These are phyloP conservation scores for Talaromyces wortmannii DNA, from an alignment of 495 filamentous ascomycete genomes.

Conservation along the genomic window DNA sequence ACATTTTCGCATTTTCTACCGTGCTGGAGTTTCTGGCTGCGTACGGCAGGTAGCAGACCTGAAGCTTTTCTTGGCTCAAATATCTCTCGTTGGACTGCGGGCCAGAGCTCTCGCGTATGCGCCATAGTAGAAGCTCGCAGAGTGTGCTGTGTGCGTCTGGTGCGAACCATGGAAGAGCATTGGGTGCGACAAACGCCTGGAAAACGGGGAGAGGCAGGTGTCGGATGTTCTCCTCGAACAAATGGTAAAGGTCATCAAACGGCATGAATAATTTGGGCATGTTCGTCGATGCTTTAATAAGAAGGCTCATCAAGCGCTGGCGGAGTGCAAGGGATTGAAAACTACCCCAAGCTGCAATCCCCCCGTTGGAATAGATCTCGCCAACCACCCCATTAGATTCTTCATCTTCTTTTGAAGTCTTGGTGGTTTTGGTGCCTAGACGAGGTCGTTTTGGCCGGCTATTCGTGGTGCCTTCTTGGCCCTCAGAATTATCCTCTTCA, in stretches of 20 bases:
- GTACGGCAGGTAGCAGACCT: slow-evolving; percentile 64
- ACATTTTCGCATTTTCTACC: slow-evolving; percentile 76
- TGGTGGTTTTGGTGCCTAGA: slow-evolving; percentile 16
- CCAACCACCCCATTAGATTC: slow-evolving; percentile 2
- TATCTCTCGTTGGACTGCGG: slow-evolving; percentile 39
- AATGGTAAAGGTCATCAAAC: slow-evolving; percentile 56
- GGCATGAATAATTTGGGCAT: slow-evolving; percentile 39
- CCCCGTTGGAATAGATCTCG: slow-evolving; percentile 10
- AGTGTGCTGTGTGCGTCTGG: slow-evolving; percentile 50
- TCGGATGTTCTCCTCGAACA: slow-evolving; percentile 57
- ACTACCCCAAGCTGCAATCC: slow-evolving; percentile 37
- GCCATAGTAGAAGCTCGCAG: slow-evolving; percentile 55
- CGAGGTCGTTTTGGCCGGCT: slow-evolving; percentile 26
- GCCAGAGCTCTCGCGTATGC: slow-evolving; percentile 52
- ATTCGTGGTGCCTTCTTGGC: slow-evolving; percentile 17
- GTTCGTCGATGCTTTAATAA: slow-evolving; percentile 39
- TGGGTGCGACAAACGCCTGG: slow-evolving; percentile 56
- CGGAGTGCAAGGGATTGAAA: slow-evolving; percentile 55
- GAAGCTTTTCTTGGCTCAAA: slow-evolving; percentile 53
- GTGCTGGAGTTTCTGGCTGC: slow-evolving; percentile 54
- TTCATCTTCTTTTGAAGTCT: background rate
- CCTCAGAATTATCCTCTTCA: slow-evolving; percentile 33
- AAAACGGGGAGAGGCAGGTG: slow-evolving; percentile 65
- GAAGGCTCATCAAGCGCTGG: slow-evolving; percentile 52
- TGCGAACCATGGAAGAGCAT: slow-evolving; percentile 38